Conservation (phyloP, 169 alveolate genomes). For the Eimeria necatrix region DNA sequence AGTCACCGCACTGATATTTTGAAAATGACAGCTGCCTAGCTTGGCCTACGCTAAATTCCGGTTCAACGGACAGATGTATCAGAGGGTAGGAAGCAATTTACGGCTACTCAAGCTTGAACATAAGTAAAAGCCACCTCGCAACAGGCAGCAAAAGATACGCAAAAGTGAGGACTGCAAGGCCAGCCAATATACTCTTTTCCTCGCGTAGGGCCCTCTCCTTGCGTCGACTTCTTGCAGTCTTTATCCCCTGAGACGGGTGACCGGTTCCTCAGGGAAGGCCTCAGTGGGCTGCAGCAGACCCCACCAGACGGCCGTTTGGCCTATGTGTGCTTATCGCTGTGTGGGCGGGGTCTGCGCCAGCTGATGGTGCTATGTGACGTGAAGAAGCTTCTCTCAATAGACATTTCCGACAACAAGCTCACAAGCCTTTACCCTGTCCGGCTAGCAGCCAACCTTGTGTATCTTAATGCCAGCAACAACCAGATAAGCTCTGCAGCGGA, state of each 20-base stretch:
- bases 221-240: neutral
- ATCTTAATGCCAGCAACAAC: conserved; percentile 67
- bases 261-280: conserved; percentile 29
- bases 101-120: no score
- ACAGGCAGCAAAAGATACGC: no score
- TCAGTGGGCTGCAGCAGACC: conserved; percentile 58
- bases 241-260: conserved; percentile 27
- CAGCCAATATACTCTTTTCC: no score
- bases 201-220: neutral
- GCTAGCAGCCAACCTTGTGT: conserved; percentile 47
- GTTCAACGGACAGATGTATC: no score
- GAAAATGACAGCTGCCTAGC: no score
- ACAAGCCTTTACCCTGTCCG: conserved; percentile 60
- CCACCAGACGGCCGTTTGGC: conserved; percentile 60
- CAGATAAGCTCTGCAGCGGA: conserved; percentile 22
- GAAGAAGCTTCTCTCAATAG: conserved; percentile 1
- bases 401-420: conserved; percentile 70
- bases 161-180: no score
- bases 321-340: neutral
- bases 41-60: no score
- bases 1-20: no score
- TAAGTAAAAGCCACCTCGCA: no score
- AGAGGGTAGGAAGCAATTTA: no score
- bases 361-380: conserved; percentile 45
- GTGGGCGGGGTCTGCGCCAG: conserved; percentile 32